phyloP scores from a whole-genome alignment of 352 stramenopile species.

The Phytophthora tentaculata region DNA sequence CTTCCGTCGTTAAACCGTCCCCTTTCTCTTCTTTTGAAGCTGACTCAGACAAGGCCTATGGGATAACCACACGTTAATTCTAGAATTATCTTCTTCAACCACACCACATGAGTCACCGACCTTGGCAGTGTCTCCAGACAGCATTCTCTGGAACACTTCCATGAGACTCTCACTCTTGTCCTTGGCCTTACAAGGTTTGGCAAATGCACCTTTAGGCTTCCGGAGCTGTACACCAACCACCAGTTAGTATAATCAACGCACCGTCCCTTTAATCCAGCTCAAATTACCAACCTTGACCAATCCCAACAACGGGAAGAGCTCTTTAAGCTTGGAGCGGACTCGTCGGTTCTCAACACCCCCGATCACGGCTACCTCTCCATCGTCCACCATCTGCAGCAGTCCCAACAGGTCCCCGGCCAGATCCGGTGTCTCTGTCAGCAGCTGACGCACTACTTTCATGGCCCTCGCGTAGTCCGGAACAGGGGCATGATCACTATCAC shows the following conservation, averaged over 20 bases:
- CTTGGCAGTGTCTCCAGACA: constrained; percentile 26
- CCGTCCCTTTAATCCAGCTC: background rate
- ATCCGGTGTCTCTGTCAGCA: constrained; percentile 73
- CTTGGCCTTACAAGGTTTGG: constrained; percentile 38
- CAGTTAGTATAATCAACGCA: background rate
- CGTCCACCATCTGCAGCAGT: constrained; percentile 81
- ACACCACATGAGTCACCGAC: background rate
- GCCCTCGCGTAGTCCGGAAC: constrained; percentile 41
- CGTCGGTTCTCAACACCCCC: constrained; percentile 75
- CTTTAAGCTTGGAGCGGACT: constrained; percentile 68
- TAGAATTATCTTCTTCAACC: background rate
- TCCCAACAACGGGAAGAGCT: constrained; percentile 77
- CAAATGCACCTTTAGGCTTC: constrained; percentile 63
- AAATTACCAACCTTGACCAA: constrained; percentile 55
- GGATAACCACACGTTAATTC: background rate
- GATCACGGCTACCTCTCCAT: constrained; percentile 78
- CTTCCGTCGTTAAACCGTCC: background rate
- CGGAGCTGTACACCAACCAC: constrained; percentile 36
- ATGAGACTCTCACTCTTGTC: constrained; percentile 43
- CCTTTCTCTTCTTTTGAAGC: background rate
- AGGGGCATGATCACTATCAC: constrained; percentile 23
- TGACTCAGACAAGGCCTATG: background rate
- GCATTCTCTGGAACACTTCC: constrained; percentile 57
- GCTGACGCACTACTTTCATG: constrained; percentile 50
- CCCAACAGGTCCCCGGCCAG: constrained; percentile 66